phyloP scores from a whole-genome alignment of 768 basidiomycete species.

The Mycena galopus region DNA sequence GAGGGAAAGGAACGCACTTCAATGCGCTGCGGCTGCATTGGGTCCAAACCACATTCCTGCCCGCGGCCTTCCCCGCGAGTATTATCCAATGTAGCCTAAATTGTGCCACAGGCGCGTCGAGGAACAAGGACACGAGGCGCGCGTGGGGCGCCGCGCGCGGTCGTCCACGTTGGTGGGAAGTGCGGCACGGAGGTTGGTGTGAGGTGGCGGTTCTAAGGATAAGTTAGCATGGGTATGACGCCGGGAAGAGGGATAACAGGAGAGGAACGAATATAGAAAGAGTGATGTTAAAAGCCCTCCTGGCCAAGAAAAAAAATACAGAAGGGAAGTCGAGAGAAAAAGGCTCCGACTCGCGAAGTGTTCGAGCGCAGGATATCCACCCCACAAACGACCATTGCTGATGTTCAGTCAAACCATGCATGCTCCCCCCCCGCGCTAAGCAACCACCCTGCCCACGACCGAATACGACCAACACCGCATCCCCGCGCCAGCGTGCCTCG shows the following conservation, averaged over 20 bases:
- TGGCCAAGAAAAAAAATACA: not conserved
- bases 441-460: too few species aligned
- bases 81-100: too few species aligned
- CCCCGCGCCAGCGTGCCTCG: too few species aligned
- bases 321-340: not conserved
- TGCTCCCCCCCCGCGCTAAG: too few species aligned
- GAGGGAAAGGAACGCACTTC: conserved; percentile 2
- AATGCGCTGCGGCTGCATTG: conserved; percentile 1
- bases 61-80: too few species aligned
- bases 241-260: not conserved
- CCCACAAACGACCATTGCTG: too few species aligned
- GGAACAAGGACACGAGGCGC: too few species aligned
- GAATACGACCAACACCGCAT: too few species aligned
- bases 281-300: not conserved
- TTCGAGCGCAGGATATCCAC: not conserved
- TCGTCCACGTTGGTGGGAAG: not conserved
- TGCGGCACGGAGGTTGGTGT: not conserved
- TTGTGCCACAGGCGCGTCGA: too few species aligned
- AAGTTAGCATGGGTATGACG: not conserved
- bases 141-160: too few species aligned
- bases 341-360: not conserved
- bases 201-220: not conserved
- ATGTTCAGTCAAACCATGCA: too few species aligned
- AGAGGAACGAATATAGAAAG: not conserved
- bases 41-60: conserved; percentile 11